Conservation (phyloP, 2,329 filamentous ascomycete genomes). For the Diaporthe amygdali region DNA sequence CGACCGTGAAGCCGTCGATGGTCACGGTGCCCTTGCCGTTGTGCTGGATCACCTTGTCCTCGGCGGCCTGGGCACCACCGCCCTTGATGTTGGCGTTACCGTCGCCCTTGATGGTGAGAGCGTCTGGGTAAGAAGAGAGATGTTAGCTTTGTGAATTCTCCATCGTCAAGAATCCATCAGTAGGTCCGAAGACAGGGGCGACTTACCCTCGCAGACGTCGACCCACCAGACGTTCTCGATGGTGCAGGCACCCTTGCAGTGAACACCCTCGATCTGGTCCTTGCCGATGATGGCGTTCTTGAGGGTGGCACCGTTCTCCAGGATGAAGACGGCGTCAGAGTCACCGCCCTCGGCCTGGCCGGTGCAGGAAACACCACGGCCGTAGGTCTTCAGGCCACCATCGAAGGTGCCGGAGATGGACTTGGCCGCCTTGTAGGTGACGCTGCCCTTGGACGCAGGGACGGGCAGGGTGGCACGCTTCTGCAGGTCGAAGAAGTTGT, state of each 20-base stretch:
- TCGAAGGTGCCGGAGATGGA: constrained; percentile 17
- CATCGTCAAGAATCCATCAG: too few relatives aligned
- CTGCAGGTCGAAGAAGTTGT: constrained; percentile 1
- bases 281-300: constrained; percentile 58
- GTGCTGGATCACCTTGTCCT: constrained; percentile 43
- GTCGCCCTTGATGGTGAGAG: constrained; percentile 40
- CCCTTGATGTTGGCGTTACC: constrained; percentile 42
- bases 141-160: not conserved
- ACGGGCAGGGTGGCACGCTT: not conserved
- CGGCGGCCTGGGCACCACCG: constrained; percentile 42
- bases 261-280: constrained; percentile 52
- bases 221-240: constrained; percentile 41
- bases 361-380: constrained; percentile 26
- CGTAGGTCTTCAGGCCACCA: constrained; percentile 40
- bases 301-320: constrained; percentile 54
- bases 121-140: constrained; percentile 25
- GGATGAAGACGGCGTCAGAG: constrained; percentile 52
- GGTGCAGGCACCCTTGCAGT: constrained; percentile 52
- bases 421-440: not conserved
- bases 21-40: constrained; percentile 42
- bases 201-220: constrained; percentile 38
- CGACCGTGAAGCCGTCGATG: constrained; percentile 43
- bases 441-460: not conserved
- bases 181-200: not conserved
- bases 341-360: constrained; percentile 31